Conservation (phyloP, 352 stramenopile species). For the Peronospora belbahrii region DNA sequence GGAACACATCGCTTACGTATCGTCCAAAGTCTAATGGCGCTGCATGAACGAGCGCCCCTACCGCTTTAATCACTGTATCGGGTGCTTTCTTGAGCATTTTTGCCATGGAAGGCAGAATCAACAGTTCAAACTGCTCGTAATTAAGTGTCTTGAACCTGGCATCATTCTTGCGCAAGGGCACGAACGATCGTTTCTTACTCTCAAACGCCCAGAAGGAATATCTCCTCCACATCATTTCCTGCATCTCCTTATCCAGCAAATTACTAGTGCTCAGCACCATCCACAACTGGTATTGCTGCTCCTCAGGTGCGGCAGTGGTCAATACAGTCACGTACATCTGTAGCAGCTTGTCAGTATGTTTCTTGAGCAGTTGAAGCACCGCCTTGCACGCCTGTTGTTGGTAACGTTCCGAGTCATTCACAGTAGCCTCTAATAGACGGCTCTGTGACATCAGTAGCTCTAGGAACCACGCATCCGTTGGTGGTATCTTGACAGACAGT, state of each 20-base stretch:
- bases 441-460: conserved; percentile 45
- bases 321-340: conserved; percentile 36
- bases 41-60: conserved; percentile 37
- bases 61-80: conserved; percentile 61
- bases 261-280: conserved; percentile 32
- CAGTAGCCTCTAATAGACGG: conserved; percentile 46
- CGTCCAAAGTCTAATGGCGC: conserved; percentile 57
- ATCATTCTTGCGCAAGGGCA: conserved; percentile 32
- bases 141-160: conserved; percentile 45
- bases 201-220: conserved; percentile 78
- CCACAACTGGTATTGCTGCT: conserved; percentile 62
- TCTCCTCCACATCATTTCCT: conserved; percentile 42
- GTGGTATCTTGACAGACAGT: conserved; percentile 6
- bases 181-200: conserved; percentile 48
- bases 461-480: conserved; percentile 29
- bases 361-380: conserved; percentile 38
- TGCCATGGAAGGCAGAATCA: conserved; percentile 53
- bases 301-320: conserved; percentile 21
- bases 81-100: conserved; percentile 83
- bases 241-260: conserved; percentile 20
- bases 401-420: conserved; percentile 35
- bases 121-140: conserved; percentile 51
- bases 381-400: conserved; percentile 39
- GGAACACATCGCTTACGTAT: conserved; percentile 62
- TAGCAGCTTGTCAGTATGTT: conserved; percentile 31